Conservation (phyloP, 179 eudicot species). For the Amaranthus tricolor region DNA sequence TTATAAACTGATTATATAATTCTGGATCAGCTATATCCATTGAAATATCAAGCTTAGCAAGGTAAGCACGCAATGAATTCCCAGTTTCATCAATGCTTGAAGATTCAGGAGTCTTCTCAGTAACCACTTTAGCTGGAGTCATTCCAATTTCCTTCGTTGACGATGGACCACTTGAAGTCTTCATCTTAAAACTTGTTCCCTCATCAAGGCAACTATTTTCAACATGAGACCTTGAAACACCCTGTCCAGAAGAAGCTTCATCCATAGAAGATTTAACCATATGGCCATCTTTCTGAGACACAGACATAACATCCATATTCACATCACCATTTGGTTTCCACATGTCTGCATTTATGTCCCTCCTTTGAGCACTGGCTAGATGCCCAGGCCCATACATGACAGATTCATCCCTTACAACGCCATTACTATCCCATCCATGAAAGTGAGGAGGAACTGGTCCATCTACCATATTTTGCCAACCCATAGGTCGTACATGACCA, state of each 20-base stretch:
- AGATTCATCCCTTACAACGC: conserved; percentile 63
- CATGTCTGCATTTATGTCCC: conserved; percentile 56
- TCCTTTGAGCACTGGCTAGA: conserved; percentile 37
- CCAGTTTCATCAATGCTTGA: conserved; percentile 40
- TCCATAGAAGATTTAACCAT: conserved; percentile 37
- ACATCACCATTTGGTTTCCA: conserved; percentile 60
- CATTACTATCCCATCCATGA: conserved; percentile 75
- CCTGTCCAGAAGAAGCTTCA: conserved; percentile 44
- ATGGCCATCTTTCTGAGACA: conserved; percentile 46
- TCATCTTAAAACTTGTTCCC: conserved; percentile 38
- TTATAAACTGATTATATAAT: conserved; percentile 52
- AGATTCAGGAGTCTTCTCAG: conserved; percentile 43
- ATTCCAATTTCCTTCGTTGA: conserved; percentile 33
- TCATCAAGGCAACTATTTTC: conserved; percentile 41
- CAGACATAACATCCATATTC: conserved; percentile 42
- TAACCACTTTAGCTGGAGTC: conserved; percentile 35
- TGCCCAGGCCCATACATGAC: conserved; percentile 59
- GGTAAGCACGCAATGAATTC: conserved; percentile 45
- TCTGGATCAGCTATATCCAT: conserved; percentile 69
- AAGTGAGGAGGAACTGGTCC: conserved; percentile 50
- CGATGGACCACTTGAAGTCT: conserved; percentile 31
- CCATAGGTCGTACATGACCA: conserved; percentile 68
- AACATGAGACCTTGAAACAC: conserved; percentile 37
- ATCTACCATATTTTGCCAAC: conserved; percentile 71
- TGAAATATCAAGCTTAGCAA: conserved; percentile 78